Evolutionary conservation across 108 stramenopile genomes (phyloP).

Genomic region (Pseudonitzschia multistriata): DNA sequence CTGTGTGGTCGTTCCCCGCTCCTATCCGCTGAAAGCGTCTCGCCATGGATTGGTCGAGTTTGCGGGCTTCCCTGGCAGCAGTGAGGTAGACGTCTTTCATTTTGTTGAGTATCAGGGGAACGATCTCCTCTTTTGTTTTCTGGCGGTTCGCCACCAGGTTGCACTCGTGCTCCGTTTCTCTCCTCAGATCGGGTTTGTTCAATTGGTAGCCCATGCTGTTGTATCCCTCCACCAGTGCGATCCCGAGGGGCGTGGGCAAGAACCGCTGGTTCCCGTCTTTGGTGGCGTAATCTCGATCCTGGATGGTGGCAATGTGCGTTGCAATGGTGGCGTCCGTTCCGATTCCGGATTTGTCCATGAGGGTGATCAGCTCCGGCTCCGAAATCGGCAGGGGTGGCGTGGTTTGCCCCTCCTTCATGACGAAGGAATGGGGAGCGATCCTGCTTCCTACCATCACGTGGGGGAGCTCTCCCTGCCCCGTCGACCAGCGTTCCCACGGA

Average conservation of each 20-base stretch:
- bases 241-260: slow-evolving; percentile 80
- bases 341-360: slow-evolving; percentile 86
- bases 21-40: slow-evolving; percentile 68
- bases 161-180: slow-evolving; percentile 84
- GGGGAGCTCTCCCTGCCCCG: slow-evolving; percentile 84
- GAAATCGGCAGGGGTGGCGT: slow-evolving; percentile 68
- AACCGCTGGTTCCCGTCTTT: slow-evolving; percentile 80
- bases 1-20: slow-evolving; percentile 32
- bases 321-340: slow-evolving; percentile 97
- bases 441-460: slow-evolving; percentile 65
- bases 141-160: slow-evolving; percentile 68
- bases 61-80: slow-evolving; percentile 74
- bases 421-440: slow-evolving; percentile 59
- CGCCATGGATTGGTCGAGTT: slow-evolving; percentile 81
- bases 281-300: slow-evolving; percentile 77
- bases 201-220: slow-evolving; percentile 94
- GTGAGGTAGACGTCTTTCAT: slow-evolving; percentile 74
- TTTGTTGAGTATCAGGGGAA: slow-evolving; percentile 69
- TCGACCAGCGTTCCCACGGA: slow-evolving; percentile 90
- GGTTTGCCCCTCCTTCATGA: slow-evolving; percentile 78
- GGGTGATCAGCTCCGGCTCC: slow-evolving; percentile 78
- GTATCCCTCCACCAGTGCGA: slow-evolving; percentile 92
- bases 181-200: slow-evolving; percentile 88
- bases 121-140: slow-evolving; percentile 75
- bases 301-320: slow-evolving; percentile 82